Evolutionary conservation across 129 eudicot genomes (phyloP), one percentile per base, ranked within the genome.

Genomic region (Helianthus tuberosus): DNA sequence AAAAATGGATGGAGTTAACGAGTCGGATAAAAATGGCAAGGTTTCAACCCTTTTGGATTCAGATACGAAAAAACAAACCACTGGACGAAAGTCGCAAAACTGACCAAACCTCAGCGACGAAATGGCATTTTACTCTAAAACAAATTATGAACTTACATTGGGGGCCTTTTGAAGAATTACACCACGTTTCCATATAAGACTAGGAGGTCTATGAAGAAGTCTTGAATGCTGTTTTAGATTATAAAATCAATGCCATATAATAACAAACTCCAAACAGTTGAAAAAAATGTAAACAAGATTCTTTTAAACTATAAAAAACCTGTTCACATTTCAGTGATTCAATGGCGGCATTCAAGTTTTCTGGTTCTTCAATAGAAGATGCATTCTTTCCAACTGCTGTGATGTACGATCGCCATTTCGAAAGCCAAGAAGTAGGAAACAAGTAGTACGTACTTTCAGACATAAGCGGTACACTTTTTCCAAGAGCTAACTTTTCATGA

Each of bases 351-450:
- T 32, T 74, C 83, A 94, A 75, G 35, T 75, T 36, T 39, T 88
- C 94, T 69, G 92, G 94, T 76, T 85, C 85, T 51, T 80, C 86
- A 69, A 76, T 61, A 51, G 86, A 71, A 61, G 94, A 57, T 62
- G 92, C 80, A 80, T 68, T 94, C 81, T 86, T 94, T 55, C 97
- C 96, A 83, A 82, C 82, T 62, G 99, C 85, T 77, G 71, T 85
- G 17, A 84, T 48, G 72, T 86, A 94, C 67, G 71, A 80, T 84
- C 89, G 88, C 99, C 99, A 94, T 66, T 84, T 83, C 69, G 93
- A 80, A 73, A 94, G 78, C 99, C 99, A 94, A 69, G 90, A 90
- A 77, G 97, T 69, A 36, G 97, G 97, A 82, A 94, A 66, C 84
- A 94, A 75, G 69, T 79, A 94, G 82, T 94, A 94, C 58, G 52